A percentile compares a stretch with the other conserved stretches of the same genome.
phyloP scores from a whole-genome alignment of 2,329 filamentous ascomycete genomes.

The Teratosphaeria zuluensis region DNA sequence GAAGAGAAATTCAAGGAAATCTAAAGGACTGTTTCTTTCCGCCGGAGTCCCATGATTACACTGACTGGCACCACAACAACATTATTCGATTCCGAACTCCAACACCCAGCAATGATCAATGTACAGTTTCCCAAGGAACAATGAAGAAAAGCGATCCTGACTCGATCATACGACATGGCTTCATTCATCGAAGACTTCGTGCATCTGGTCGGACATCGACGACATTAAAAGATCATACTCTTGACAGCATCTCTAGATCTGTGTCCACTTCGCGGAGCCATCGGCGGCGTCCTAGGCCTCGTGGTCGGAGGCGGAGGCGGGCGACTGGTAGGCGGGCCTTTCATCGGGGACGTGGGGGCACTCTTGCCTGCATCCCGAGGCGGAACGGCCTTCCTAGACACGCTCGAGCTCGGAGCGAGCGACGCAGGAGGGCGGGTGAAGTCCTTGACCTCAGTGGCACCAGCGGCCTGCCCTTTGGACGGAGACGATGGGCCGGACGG shows the following conservation, averaged over 20 bases:
- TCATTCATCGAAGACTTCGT: too few relatives aligned
- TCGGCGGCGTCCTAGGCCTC: conserved; percentile 24
- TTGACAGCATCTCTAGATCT: conserved; percentile 26
- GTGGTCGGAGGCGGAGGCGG: conserved; percentile 7
- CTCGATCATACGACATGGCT: not conserved
- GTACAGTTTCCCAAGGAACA: not conserved
- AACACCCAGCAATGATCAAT: not conserved
- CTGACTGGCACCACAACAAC: not conserved
- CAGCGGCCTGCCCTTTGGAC: not conserved
- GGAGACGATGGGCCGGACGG: not conserved
- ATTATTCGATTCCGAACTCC: not conserved
- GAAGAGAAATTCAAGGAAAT: not conserved
- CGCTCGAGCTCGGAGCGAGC: conserved; percentile 9
- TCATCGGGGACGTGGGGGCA: conserved; percentile 19
- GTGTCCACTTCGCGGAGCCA: conserved; percentile 20
- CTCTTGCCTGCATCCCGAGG: conserved; percentile 8
- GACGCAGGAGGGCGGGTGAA: conserved; percentile 17
- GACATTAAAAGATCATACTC: conserved; percentile 29
- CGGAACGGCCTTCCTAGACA: conserved; percentile 7
- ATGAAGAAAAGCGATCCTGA: not conserved
- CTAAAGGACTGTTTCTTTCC: not conserved
- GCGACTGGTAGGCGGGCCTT: conserved; percentile 7
- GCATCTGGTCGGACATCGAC: not conserved
- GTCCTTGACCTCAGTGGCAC: conserved; percentile 13
- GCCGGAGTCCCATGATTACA: not conserved